Evolutionary conservation across 2,329 filamentous ascomycete genomes (phyloP).

Genomic region (Trichophaea hybrida): DNA sequence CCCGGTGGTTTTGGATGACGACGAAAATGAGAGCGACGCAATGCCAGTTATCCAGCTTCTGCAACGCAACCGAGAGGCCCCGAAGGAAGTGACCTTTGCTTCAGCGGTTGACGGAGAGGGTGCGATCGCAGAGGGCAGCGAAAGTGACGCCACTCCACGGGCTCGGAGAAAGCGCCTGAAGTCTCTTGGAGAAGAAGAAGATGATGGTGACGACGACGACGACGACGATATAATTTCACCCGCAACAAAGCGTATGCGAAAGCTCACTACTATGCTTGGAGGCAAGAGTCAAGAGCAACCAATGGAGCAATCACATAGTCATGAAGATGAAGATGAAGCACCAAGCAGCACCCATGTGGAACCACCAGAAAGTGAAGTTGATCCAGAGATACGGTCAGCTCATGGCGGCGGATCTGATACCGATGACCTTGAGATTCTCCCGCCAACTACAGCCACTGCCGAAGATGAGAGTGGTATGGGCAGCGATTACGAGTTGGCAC

Average conservation of each 20-base stretch:
- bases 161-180: background rate
- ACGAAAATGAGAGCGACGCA: background rate
- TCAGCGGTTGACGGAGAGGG: background rate
- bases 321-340: background rate
- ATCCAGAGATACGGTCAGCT: background rate
- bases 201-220: background rate
- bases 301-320: background rate
- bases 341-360: background rate
- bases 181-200: background rate
- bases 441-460: background rate
- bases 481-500: constrained; percentile 8
- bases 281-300: background rate
- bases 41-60: too few relatives aligned
- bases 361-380: background rate
- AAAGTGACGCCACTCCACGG: background rate
- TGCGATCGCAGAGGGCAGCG: background rate
- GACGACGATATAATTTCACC: background rate
- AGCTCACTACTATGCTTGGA: background rate
- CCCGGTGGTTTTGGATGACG: background rate
- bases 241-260: background rate
- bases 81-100: too few relatives aligned
- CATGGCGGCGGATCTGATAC: background rate
- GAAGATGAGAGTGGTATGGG: constrained; percentile 5
- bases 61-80: too few relatives aligned
- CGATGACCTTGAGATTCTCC: background rate